phyloP scores from a whole-genome alignment of 768 basidiomycete species.

The Gyrodon lividus region DNA sequence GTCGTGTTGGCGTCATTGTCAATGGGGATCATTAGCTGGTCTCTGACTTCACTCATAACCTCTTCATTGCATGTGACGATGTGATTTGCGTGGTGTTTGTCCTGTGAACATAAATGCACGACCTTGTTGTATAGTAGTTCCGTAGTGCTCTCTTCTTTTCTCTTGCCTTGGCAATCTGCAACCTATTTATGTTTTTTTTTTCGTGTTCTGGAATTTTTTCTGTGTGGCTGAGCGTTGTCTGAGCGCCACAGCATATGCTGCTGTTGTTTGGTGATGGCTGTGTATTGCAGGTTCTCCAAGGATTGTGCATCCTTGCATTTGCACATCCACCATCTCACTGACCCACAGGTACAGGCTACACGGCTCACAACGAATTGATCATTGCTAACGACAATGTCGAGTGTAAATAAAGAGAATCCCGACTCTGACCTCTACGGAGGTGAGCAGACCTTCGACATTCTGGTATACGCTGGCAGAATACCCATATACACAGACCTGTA shows the following conservation, averaged over 20 bases:
- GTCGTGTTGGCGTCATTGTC: conserved; percentile 28
- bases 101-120: conserved; percentile 14
- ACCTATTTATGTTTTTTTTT: conserved; percentile 22
- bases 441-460: conserved; percentile 20
- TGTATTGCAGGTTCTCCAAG: conserved; percentile 14
- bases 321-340: neutral
- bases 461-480: neutral
- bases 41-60: neutral
- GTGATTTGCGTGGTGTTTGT: conserved; percentile 11
- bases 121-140: conserved; percentile 25
- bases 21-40: conserved; percentile 49
- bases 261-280: conserved; percentile 21
- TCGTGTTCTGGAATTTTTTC: neutral
- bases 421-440: conserved; percentile 50
- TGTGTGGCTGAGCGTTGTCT: neutral
- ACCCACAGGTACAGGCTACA: neutral
- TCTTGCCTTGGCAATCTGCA: conserved; percentile 10
- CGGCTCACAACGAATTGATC: neutral
- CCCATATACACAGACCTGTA: conserved; percentile 46
- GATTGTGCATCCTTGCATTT: neutral
- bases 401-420: conserved; percentile 26
- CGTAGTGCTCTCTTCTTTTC: conserved; percentile 12
- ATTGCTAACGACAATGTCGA: conserved; percentile 20
- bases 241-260: conserved; percentile 13
- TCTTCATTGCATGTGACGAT: conserved; percentile 1